A percentile compares a stretch with the other conserved stretches of the same genome.
Evolutionary conservation across 306 rosid genomes (phyloP).

Genomic region (Leucaena leucocephala): DNA sequence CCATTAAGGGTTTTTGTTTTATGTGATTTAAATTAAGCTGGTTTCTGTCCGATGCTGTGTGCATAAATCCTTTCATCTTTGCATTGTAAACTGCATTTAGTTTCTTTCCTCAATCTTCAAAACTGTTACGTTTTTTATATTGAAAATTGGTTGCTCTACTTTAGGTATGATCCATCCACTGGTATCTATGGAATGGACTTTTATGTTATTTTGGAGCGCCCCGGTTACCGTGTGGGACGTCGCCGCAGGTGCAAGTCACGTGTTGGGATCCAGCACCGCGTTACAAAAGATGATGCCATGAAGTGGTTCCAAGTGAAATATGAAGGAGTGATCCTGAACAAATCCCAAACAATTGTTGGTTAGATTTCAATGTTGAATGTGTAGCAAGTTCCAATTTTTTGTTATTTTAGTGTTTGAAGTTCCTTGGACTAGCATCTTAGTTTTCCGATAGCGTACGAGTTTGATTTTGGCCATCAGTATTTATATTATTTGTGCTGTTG

Average conservation of each 20-base stretch:
- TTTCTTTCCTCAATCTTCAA: background rate
- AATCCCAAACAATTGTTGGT: no score
- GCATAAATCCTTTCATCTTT: background rate
- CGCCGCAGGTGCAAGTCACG: no score
- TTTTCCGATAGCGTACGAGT: background rate
- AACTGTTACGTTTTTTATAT: background rate
- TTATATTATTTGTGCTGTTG: no score
- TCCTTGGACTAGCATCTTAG: conserved; percentile 26
- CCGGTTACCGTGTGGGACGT: no score
- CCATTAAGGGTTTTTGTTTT: background rate
- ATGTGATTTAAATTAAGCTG: background rate
- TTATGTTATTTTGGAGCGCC: conserved; percentile 2
- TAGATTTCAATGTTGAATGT: no score
- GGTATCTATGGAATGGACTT: conserved; percentile 95
- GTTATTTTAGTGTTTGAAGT: conserved; percentile 31
- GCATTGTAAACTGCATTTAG: background rate
- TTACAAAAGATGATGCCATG: no score
- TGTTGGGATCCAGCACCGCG: no score
- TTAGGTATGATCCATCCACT: conserved; percentile 84
- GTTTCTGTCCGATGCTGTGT: background rate
- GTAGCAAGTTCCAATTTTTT: background rate
- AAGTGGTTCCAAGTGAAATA: no score
- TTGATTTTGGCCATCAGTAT: no score
- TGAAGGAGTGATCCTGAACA: no score
- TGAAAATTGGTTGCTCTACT: background rate